phyloP scores from a whole-genome alignment of 192 early-diverging fungal species.

The Umbelopsis vinacea region DNA sequence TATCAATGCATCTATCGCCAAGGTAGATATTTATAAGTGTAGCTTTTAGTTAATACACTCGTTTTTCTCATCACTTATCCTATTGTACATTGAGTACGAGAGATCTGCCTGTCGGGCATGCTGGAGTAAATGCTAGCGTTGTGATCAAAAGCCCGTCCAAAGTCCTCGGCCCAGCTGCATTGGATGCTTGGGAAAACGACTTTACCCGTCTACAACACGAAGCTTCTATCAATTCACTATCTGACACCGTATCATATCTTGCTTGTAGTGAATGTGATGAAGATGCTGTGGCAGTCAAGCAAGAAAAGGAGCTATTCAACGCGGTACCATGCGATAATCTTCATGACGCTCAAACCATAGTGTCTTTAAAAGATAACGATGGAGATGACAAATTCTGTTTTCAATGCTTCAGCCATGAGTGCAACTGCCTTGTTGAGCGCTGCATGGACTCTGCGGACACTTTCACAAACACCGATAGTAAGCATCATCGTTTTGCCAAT shows the following conservation, averaged over 20 bases:
- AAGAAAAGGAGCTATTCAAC: too few species aligned
- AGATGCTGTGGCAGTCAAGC: not conserved
- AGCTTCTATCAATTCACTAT: not conserved
- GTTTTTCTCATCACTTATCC: not conserved
- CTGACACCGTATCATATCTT: not conserved
- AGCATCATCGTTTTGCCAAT: not conserved
- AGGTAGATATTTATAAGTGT: not conserved
- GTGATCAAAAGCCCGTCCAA: slow-evolving; percentile 11
- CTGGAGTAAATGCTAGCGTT: not conserved
- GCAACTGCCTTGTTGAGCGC: not conserved
- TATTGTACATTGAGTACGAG: not conserved
- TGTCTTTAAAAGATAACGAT: not conserved
- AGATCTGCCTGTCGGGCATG: not conserved
- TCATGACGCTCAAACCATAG: too few species aligned
- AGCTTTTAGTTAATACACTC: not conserved
- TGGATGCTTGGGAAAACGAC: slow-evolving; percentile 12
- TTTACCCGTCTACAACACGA: not conserved
- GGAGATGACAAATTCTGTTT: not conserved
- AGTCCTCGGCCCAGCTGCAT: not conserved
- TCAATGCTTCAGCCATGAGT: not conserved
- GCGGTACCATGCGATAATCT: too few species aligned
- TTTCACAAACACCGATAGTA: not conserved
- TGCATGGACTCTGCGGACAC: not conserved
- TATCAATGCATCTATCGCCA: slow-evolving; percentile 3
- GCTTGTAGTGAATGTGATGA: not conserved